These are phyloP conservation scores for Pistacia vera DNA, from an alignment of 345 rosid genomes.

Conservation along the genomic window DNA sequence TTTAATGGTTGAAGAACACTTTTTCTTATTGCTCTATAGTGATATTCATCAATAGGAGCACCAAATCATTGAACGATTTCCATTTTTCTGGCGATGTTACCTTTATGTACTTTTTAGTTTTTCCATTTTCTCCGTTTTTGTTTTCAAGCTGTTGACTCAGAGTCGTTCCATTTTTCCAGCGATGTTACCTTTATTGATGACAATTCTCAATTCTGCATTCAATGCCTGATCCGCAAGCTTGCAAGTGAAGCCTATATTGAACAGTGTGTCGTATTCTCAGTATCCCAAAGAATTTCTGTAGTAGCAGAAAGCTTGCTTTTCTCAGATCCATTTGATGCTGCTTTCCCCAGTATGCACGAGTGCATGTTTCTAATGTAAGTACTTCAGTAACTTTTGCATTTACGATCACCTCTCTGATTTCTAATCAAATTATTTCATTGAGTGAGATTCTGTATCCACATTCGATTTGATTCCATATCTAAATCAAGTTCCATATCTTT, in stretches of 20 bases:
- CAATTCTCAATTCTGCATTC: conserved; percentile 54
- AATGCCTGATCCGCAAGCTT: conserved; percentile 82
- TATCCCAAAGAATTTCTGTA: conserved; percentile 64
- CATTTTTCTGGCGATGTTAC: conserved; percentile 8
- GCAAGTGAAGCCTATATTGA: conserved; percentile 71
- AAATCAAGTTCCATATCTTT: no score
- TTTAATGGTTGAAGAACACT: background rate
- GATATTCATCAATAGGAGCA: background rate
- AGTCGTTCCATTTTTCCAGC: conserved; percentile 14
- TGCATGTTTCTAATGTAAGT: conserved; percentile 74
- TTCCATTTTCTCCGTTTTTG: conserved; percentile 13
- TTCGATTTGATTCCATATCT: no score
- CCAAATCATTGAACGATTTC: conserved; percentile 1
- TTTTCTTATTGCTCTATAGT: background rate
- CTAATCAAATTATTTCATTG: background rate
- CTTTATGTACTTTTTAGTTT: background rate
- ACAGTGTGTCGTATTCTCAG: conserved; percentile 60
- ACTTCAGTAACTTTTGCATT: background rate
- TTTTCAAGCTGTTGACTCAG: conserved; percentile 32
- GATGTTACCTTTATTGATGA: conserved; percentile 18
- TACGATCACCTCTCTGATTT: background rate
- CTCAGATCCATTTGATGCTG: conserved; percentile 81
- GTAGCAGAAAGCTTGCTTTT: conserved; percentile 70
- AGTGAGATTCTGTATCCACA: no score
- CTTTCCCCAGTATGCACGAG: conserved; percentile 62